A percentile compares a stretch with the other conserved stretches of the same genome.
phyloP scores from a whole-genome alignment of 2,329 filamentous ascomycete species.

The Pestalotiopsis fici region DNA sequence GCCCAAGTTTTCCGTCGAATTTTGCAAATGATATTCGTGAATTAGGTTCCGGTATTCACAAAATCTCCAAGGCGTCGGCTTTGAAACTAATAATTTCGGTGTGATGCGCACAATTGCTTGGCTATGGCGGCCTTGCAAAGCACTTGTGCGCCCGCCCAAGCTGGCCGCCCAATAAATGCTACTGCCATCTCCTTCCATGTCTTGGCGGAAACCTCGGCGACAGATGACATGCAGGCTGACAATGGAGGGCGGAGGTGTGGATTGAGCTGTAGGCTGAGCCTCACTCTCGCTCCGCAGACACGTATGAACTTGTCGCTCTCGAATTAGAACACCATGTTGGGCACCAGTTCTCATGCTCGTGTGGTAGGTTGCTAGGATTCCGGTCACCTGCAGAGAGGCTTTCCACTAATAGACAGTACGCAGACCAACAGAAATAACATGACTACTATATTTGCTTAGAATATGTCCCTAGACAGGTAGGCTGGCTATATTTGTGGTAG shows the following conservation, averaged over 20 bases:
- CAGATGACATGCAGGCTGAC: background rate
- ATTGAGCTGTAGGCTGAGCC: background rate
- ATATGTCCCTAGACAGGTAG: background rate
- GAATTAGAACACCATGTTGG: background rate
- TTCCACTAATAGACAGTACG: background rate
- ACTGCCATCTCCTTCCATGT: background rate
- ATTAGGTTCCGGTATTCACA: too few relatives aligned
- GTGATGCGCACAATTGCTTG: background rate
- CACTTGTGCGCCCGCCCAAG: background rate
- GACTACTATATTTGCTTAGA: background rate
- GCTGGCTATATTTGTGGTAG: background rate
- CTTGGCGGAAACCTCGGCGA: background rate
- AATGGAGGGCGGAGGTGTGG: background rate
- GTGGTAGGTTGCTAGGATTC: background rate
- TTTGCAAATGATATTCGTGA: too few relatives aligned
- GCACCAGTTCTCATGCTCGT: background rate
- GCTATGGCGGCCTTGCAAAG: background rate
- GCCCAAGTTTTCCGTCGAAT: too few relatives aligned
- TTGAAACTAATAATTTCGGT: background rate
- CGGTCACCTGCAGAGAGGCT: background rate
- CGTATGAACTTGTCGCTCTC: background rate
- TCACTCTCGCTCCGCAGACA: background rate
- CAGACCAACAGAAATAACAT: background rate
- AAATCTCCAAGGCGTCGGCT: background rate
- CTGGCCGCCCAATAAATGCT: too few relatives aligned